phyloP scores from a whole-genome alignment of 176 grass and related monocot genomes.

The Alloteropsis semialata region DNA sequence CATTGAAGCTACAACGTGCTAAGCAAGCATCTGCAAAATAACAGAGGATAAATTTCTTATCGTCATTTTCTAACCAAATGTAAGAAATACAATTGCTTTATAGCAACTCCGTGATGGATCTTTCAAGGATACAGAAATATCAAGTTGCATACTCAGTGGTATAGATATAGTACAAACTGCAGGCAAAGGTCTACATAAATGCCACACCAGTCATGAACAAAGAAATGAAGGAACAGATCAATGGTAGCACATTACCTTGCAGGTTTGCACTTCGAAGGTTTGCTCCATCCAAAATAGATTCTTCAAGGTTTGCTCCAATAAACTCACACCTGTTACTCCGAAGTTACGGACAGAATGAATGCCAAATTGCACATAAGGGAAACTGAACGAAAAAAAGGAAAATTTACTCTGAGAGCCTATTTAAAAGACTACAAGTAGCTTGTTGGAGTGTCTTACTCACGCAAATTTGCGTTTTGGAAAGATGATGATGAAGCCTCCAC shows the following conservation, averaged over 20 bases:
- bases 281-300: slow-evolving; percentile 69
- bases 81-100: neutral
- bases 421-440: slow-evolving; percentile 26
- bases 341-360: slow-evolving; percentile 15
- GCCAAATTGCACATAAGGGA: neutral
- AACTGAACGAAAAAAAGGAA: neutral
- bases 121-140: neutral
- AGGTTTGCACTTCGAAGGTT: slow-evolving; percentile 94
- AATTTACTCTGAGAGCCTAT: neutral
- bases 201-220: neutral
- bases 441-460: slow-evolving; percentile 80
- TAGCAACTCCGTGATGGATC: neutral
- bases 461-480: slow-evolving; percentile 70
- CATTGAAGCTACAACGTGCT: slow-evolving; percentile 52
- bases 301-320: slow-evolving; percentile 73
- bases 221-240: neutral
- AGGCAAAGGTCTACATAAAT: neutral
- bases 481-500: slow-evolving; percentile 61
- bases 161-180: slow-evolving; percentile 1
- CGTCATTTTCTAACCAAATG: neutral
- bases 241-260: slow-evolving; percentile 43
- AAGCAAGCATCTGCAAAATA: slow-evolving; percentile 78
- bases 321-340: slow-evolving; percentile 70
- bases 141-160: neutral
- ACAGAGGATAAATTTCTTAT: neutral